Percentiles rank a stretch among this genome's conserved stretches.
Conservation (phyloP, 306 rosid species). For the Cicer cuneatum region DNA sequence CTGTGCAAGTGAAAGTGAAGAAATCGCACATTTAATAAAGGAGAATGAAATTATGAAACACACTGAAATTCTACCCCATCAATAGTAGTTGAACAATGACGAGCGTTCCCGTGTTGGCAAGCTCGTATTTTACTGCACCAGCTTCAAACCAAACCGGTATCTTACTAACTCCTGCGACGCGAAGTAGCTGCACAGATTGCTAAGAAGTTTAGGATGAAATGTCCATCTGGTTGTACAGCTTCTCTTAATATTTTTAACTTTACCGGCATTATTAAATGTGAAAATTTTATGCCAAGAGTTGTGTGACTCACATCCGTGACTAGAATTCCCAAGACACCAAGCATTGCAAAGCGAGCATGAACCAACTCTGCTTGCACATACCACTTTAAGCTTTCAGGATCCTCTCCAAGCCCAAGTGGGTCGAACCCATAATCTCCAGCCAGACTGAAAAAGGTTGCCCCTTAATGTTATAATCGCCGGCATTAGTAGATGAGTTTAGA, state of each 20-base stretch:
- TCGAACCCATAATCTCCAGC: slow-evolving; percentile 94
- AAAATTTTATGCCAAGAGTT: neutral
- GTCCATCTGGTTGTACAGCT: neutral
- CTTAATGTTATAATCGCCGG: slow-evolving; percentile 17
- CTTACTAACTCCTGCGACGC: slow-evolving; percentile 65
- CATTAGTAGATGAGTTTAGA: neutral
- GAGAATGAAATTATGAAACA: slow-evolving; percentile 7
- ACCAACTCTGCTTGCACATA: slow-evolving; percentile 93
- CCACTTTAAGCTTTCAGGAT: slow-evolving; percentile 89
- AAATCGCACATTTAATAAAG: neutral
- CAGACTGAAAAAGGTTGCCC: slow-evolving; percentile 52
- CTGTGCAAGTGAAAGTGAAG: slow-evolving; percentile 50
- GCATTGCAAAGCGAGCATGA: slow-evolving; percentile 93
- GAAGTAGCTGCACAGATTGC: slow-evolving; percentile 69
- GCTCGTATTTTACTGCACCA: slow-evolving; percentile 71
- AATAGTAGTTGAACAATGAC: slow-evolving; percentile 76
- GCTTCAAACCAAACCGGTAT: slow-evolving; percentile 89
- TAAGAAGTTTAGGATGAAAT: slow-evolving; percentile 33
- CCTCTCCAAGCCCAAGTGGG: slow-evolving; percentile 96
- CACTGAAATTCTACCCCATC: slow-evolving; percentile 71
- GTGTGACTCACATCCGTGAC: slow-evolving; percentile 75
- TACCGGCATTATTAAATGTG: neutral
- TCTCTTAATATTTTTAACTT: neutral
- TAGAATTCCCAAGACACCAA: slow-evolving; percentile 89
- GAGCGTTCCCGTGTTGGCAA: slow-evolving; percentile 76